phyloP scores from a whole-genome alignment of 805 yeast species.

The Ogataea philodendri region DNA sequence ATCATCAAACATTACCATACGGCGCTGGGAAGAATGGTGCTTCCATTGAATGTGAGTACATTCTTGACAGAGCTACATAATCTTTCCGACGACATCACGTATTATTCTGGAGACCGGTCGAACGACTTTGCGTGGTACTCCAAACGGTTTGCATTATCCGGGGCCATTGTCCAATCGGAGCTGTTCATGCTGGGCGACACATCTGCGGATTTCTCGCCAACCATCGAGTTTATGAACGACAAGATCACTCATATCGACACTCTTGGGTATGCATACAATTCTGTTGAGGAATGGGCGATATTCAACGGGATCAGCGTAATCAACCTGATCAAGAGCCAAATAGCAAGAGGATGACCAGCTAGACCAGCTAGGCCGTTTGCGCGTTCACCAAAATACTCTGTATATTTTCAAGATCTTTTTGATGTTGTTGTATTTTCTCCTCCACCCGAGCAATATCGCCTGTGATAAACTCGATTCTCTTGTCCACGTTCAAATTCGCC shows the following conservation, averaged over 20 bases:
- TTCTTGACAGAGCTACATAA: slow-evolving; percentile 69
- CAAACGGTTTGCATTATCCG: slow-evolving; percentile 69
- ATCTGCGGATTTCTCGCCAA: slow-evolving; percentile 52
- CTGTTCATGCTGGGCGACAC: slow-evolving; percentile 76
- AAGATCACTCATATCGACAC: slow-evolving; percentile 52
- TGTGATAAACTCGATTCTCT: slow-evolving; percentile 84
- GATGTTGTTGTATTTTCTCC: slow-evolving; percentile 56
- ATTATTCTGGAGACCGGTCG: slow-evolving; percentile 72
- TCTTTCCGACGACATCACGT: slow-evolving; percentile 80
- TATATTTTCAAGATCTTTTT: slow-evolving; percentile 53
- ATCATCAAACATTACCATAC: slow-evolving; percentile 41
- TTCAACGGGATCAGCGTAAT: slow-evolving; percentile 63
- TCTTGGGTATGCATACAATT: slow-evolving; percentile 59
- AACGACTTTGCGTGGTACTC: slow-evolving; percentile 91
- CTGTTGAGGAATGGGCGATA: slow-evolving; percentile 71
- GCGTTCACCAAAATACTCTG: slow-evolving; percentile 43
- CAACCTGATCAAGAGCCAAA: slow-evolving; percentile 70
- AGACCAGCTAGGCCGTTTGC: slow-evolving; percentile 15
- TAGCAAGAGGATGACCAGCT: slow-evolving; percentile 52
- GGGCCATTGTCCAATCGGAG: slow-evolving; percentile 73
- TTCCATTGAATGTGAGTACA: slow-evolving; percentile 57
- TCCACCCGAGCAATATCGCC: slow-evolving; percentile 80
- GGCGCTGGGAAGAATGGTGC: slow-evolving; percentile 59
- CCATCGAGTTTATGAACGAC: slow-evolving; percentile 61
- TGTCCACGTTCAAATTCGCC: slow-evolving; percentile 79